These are phyloP conservation scores for Fonsecaea multimorphosa DNA, from an alignment of 2,329 filamentous ascomycete species.

Conservation along the genomic window DNA sequence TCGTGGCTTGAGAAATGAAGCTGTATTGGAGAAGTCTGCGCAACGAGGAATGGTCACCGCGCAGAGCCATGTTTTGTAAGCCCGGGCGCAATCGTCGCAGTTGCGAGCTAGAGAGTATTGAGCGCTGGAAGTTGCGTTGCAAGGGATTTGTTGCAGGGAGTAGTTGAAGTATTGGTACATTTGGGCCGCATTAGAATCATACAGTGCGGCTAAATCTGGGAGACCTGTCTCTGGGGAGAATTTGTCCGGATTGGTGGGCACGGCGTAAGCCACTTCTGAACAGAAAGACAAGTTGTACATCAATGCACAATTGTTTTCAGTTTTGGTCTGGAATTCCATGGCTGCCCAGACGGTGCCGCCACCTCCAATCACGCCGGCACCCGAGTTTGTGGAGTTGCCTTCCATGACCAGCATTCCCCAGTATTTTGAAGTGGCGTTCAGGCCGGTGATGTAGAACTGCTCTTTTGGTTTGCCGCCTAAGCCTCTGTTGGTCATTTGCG, in stretches of 20 bases:
- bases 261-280: conserved; percentile 84
- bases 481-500: conserved; percentile 72
- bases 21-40: conserved; percentile 73
- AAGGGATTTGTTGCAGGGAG: conserved; percentile 82
- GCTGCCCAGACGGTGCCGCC: conserved; percentile 76
- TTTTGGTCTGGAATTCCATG: conserved; percentile 77
- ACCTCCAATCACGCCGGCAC: conserved; percentile 65
- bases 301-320: conserved; percentile 81
- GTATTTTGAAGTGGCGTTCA: conserved; percentile 76
- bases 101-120: conserved; percentile 79
- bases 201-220: conserved; percentile 69
- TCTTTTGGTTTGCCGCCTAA: conserved; percentile 74
- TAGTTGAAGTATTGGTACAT: conserved; percentile 81
- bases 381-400: conserved; percentile 61
- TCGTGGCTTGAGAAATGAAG: conserved; percentile 67
- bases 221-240: conserved; percentile 60
- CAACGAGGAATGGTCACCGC: conserved; percentile 91
- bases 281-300: conserved; percentile 90
- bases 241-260: conserved; percentile 74
- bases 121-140: conserved; percentile 74
- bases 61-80: conserved; percentile 96
- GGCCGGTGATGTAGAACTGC: conserved; percentile 81
- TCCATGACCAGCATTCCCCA: conserved; percentile 71
- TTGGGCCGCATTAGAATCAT: conserved; percentile 74
- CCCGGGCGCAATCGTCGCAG: conserved; percentile 75